Percentiles rank a stretch among this genome's conserved stretches.
Evolutionary conservation across 495 filamentous ascomycete species (phyloP).

Genomic region (Penicillium goetzii): DNA sequence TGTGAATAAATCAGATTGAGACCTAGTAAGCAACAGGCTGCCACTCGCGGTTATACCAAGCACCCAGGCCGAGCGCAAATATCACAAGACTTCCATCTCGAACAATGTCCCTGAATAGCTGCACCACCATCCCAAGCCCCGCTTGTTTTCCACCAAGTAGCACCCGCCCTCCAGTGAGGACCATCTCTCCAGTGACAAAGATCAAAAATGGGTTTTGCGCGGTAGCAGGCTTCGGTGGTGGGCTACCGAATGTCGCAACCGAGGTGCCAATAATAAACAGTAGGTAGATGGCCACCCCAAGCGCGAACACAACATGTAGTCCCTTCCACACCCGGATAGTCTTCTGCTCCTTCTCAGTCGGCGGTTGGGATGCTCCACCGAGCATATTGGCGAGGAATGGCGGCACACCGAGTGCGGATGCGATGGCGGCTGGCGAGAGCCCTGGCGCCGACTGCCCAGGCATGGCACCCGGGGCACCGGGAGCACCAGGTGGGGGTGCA

Average conservation of each 20-base stretch:
- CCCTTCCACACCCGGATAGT: conserved; percentile 69
- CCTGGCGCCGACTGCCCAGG: conserved; percentile 30
- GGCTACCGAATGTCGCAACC: conserved; percentile 47
- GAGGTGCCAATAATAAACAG: conserved; percentile 43
- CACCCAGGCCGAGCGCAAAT: conserved; percentile 74
- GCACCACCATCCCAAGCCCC: conserved; percentile 61
- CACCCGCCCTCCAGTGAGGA: conserved; percentile 69
- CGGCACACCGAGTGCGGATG: conserved; percentile 44
- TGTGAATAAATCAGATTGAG: not conserved
- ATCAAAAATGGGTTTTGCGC: conserved; percentile 71
- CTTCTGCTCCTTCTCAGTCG: conserved; percentile 49
- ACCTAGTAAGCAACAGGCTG: conserved; percentile 11
- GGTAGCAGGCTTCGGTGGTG: conserved; percentile 64
- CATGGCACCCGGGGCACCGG: conserved; percentile 24
- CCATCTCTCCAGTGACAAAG: conserved; percentile 79
- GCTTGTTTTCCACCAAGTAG: conserved; percentile 51
- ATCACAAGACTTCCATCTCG: conserved; percentile 75
- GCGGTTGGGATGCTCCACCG: conserved; percentile 31
- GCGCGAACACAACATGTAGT: conserved; percentile 73
- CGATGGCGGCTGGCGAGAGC: conserved; percentile 39
- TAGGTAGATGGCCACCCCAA: conserved; percentile 73
- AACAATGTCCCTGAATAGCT: conserved; percentile 59
- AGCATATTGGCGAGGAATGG: conserved; percentile 51
- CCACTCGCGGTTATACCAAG: conserved; percentile 63
- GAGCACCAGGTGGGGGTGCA: conserved; percentile 38